Evolutionary conservation across 352 stramenopile genomes (phyloP).

Genomic region (Pythium brachiatum): DNA sequence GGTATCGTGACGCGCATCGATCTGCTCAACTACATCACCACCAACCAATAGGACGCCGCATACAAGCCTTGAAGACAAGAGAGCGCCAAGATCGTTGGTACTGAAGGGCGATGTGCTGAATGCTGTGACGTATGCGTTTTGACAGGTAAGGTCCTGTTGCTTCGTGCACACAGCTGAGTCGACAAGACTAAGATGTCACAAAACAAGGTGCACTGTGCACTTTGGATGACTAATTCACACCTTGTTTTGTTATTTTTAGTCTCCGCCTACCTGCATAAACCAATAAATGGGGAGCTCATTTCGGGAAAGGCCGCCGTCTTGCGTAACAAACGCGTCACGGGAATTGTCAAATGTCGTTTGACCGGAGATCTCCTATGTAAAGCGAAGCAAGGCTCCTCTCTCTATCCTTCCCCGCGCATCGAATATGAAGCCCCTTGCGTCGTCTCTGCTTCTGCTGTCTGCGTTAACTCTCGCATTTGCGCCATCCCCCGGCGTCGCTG

Average conservation of each 20-base stretch:
- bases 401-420: not conserved
- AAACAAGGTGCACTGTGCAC: not conserved
- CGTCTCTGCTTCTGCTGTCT: not conserved
- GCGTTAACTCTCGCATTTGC: not conserved
- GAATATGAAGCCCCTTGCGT: not conserved
- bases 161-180: too few species aligned
- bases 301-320: not conserved
- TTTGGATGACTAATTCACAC: not conserved
- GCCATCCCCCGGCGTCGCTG: not conserved
- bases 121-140: not conserved
- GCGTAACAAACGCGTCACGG: not conserved
- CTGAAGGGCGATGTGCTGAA: too few species aligned
- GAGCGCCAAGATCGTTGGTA: too few species aligned
- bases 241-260: not conserved
- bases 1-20: constrained; percentile 96
- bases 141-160: too few species aligned
- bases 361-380: not conserved
- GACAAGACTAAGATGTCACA: too few species aligned
- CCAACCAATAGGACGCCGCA: constrained; percentile 10
- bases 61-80: not conserved
- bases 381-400: too few species aligned
- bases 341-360: not conserved
- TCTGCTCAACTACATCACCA: constrained; percentile 94
- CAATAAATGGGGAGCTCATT: not conserved
- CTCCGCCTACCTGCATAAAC: not conserved